Conservation (phyloP, 2,329 filamentous ascomycete genomes). For the Pleoardoris graminearum region DNA sequence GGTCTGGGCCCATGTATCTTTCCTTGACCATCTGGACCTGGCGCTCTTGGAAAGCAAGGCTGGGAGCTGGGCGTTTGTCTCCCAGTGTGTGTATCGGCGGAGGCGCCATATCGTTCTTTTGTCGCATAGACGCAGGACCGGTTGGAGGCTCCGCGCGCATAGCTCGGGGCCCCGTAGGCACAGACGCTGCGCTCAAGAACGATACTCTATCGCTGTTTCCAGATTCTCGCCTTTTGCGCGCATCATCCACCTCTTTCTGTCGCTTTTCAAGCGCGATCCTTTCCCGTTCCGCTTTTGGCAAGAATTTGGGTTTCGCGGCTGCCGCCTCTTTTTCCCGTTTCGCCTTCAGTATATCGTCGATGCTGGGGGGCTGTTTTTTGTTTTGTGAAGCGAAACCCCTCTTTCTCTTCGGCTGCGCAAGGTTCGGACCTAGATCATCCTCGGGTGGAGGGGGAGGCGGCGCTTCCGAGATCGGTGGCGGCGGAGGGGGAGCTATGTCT, state of each 20-base stretch:
- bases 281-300: conserved; percentile 82
- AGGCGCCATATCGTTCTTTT: conserved; percentile 56
- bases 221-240: conserved; percentile 55
- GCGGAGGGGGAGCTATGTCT: conserved; percentile 41
- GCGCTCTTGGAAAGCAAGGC: conserved; percentile 57
- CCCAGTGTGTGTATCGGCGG: conserved; percentile 51
- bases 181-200: conserved; percentile 16
- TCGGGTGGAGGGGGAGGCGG: conserved; percentile 28
- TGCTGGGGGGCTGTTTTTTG: conserved; percentile 65
- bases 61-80: conserved; percentile 36
- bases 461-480: conserved; percentile 38
- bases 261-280: conserved; percentile 77
- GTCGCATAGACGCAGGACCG: conserved; percentile 58
- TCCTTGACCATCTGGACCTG: conserved; percentile 76
- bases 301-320: conserved; percentile 83
- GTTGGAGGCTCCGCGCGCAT: conserved; percentile 60
- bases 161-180: conserved; percentile 74
- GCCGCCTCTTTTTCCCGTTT: conserved; percentile 85
- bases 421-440: conserved; percentile 29
- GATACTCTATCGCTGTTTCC: conserved; percentile 16
- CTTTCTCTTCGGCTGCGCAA: conserved; percentile 52
- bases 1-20: conserved; percentile 88
- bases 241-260: conserved; percentile 69
- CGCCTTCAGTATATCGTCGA: conserved; percentile 82
- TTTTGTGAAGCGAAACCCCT: conserved; percentile 57